Conservation (phyloP, 176 grass and related monocot genomes). For the Oryza australiensis region DNA sequence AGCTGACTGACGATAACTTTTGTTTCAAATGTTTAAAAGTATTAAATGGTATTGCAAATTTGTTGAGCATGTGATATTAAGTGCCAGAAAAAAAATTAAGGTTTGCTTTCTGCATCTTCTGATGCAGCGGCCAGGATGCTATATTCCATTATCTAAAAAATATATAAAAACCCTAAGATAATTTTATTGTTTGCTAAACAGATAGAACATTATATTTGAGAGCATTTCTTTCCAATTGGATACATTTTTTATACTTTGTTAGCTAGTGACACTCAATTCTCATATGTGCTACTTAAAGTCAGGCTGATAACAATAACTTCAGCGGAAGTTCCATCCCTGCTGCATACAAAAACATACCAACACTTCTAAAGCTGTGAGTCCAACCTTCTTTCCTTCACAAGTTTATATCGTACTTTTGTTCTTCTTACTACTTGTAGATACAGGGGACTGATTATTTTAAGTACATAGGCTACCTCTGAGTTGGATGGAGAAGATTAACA, state of each 20-base stretch:
- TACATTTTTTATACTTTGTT: constrained; percentile 1
- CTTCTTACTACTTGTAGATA: neutral
- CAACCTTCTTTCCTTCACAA: constrained; percentile 6
- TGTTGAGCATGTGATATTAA: constrained; percentile 19
- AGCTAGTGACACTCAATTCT: constrained; percentile 23
- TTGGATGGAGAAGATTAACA: neutral
- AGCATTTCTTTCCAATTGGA: neutral
- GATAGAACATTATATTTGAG: neutral
- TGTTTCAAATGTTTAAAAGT: neutral
- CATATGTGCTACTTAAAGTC: constrained; percentile 59
- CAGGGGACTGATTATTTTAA: neutral
- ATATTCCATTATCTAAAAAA: neutral
- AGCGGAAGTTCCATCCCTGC: constrained; percentile 77
- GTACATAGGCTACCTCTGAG: neutral
- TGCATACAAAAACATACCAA: constrained; percentile 58
- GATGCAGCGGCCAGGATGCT: neutral
- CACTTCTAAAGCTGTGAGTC: constrained; percentile 91
- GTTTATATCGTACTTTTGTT: neutral
- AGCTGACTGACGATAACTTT: neutral
- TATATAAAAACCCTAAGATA: neutral
- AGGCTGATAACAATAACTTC: constrained; percentile 97
- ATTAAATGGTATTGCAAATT: constrained; percentile 21
- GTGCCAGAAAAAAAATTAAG: neutral
- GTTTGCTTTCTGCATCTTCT: neutral
- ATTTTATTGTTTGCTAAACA: neutral